Conservation (phyloP, 2,329 filamentous ascomycete species). For the Trichophyton benhamiae region DNA sequence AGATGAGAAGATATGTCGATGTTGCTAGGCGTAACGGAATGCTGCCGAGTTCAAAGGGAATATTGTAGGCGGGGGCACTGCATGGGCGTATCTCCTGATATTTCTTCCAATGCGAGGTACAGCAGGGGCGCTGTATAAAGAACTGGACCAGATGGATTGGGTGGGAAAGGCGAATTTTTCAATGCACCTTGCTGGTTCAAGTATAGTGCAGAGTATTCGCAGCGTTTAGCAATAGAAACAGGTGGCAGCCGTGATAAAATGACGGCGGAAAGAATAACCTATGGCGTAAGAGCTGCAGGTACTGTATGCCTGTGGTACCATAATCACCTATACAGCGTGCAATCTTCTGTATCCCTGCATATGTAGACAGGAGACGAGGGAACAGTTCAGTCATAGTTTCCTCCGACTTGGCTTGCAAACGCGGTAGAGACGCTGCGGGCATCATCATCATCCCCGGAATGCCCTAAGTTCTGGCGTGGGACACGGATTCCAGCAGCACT, state of each 20-base stretch:
- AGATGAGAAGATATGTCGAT: neutral
- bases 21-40: neutral
- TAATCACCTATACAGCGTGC: neutral
- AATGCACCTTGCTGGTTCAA: neutral
- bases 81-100: neutral
- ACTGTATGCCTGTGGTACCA: neutral
- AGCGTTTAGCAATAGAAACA: conserved; percentile 5
- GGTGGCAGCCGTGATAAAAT: neutral
- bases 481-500: conserved; percentile 43
- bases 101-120: conserved; percentile 3
- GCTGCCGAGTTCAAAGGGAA: neutral
- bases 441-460: conserved; percentile 62
- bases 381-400: conserved; percentile 45
- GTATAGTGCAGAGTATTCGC: neutral
- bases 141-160: neutral
- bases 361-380: neutral
- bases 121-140: neutral
- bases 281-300: conserved; percentile 2
- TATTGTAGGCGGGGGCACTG: neutral
- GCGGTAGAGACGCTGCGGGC: conserved; percentile 92
- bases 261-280: neutral
- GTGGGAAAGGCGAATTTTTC: neutral
- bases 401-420: conserved; percentile 86
- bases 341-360: conserved; percentile 4
- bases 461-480: conserved; percentile 32